These are phyloP conservation scores for Leptodontidium sp. DNA, from an alignment of 2,329 filamentous ascomycete genomes.

Conservation along the genomic window DNA sequence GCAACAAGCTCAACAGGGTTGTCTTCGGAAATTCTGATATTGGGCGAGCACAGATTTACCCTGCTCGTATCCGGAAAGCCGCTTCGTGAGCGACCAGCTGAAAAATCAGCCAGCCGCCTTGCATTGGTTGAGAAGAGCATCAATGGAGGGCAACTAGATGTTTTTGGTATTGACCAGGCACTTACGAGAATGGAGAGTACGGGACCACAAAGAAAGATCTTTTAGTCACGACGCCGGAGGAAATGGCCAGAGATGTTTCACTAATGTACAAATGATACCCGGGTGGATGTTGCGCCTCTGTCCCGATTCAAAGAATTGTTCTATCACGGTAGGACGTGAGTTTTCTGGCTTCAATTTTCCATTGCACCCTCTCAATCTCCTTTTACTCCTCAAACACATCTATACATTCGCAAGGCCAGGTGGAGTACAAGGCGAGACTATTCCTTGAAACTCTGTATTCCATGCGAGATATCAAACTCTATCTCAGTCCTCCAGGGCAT, in stretches of 20 bases:
- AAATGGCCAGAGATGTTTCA: conserved; percentile 1
- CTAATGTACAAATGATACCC: conserved; percentile 36
- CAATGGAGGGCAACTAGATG: conserved; percentile 56
- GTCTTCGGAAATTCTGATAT: conserved; percentile 43
- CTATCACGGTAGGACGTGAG: conserved; percentile 13
- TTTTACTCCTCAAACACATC: conserved; percentile 6
- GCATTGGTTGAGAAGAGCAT: conserved; percentile 38
- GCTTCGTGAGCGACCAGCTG: conserved; percentile 10
- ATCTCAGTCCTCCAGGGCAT: conserved; percentile 13
- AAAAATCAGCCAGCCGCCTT: conserved; percentile 30
- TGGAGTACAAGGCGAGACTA: conserved; percentile 79
- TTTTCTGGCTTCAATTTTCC: neutral
- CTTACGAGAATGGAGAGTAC: conserved; percentile 61
- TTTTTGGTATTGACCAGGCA: conserved; percentile 70
- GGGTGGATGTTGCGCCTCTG: conserved; percentile 11
- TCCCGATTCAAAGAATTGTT: neutral
- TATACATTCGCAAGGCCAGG: conserved; percentile 71
- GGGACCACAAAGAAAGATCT: conserved; percentile 34
- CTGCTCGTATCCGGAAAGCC: conserved; percentile 38
- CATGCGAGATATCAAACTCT: conserved; percentile 68
- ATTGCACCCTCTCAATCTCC: neutral
- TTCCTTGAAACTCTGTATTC: conserved; percentile 81
- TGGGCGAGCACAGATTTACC: conserved; percentile 45
- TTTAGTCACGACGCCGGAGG: conserved; percentile 28
- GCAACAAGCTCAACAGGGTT: conserved; percentile 24